Conservation (phyloP, 495 filamentous ascomycete species). For the Cladorrhinum samala region DNA sequence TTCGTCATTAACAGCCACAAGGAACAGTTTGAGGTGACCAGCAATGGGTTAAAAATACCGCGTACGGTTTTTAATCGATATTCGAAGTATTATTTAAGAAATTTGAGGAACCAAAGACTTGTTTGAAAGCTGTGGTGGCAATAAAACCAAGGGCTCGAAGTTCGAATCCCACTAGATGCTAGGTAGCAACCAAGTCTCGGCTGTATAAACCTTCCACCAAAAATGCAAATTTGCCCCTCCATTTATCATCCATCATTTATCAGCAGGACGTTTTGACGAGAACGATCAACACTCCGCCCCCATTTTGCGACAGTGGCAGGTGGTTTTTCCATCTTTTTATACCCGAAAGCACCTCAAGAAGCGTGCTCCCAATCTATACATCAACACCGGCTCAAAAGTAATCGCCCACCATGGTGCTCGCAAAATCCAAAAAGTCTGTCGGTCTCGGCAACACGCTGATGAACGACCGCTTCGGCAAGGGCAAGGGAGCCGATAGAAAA, state of each 20-base stretch:
- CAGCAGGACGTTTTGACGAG: slow-evolving; percentile 19
- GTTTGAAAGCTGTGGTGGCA: background rate
- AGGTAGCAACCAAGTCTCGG: background rate
- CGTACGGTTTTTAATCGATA: background rate
- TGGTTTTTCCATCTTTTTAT: background rate
- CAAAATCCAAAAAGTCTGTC: slow-evolving; percentile 92
- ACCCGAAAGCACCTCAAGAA: slow-evolving; percentile 1
- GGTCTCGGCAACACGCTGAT: slow-evolving; percentile 80
- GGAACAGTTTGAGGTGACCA: too few relatives aligned
- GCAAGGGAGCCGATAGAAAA: slow-evolving; percentile 62
- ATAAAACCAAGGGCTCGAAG: background rate
- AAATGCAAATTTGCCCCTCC: slow-evolving; percentile 39
- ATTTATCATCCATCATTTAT: slow-evolving; percentile 35
- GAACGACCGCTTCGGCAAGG: slow-evolving; percentile 90
- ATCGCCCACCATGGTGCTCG: slow-evolving; percentile 64
- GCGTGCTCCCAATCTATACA: background rate
- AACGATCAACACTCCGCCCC: slow-evolving; percentile 10
- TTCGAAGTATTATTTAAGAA: background rate
- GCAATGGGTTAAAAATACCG: background rate
- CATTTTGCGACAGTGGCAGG: background rate
- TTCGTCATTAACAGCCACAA: background rate
- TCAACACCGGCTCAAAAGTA: background rate
- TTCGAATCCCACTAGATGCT: background rate
- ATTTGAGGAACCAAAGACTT: background rate
- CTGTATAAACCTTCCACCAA: background rate